Evolutionary conservation across 208 protist species (phyloP), one percentile per base, ranked within the genome.

Genomic region (Crithidia bombi): DNA sequence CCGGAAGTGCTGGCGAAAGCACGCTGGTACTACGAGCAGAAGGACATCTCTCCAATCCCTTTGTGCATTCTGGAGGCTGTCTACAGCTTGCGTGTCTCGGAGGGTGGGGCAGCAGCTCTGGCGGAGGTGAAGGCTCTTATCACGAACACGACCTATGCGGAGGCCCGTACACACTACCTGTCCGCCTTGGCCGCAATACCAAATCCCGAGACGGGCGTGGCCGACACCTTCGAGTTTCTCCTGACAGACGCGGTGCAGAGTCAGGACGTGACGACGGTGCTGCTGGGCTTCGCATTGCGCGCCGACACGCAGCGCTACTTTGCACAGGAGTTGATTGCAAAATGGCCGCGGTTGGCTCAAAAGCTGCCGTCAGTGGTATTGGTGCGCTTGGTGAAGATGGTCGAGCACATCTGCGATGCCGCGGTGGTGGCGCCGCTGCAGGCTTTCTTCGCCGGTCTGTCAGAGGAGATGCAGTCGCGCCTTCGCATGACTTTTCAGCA

Each of bases 241-340:
- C 70, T 95, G 12, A 91, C 86, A n/a, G 82, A 83, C 52, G 82
- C 84, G 44, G 82, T 92, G 28, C 81, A 75, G 35, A 73, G 74
- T 25, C 87, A 92, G 62, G 90, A 93, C 68, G 65, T 84, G 54
- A 32, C 80, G 14, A 81, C 75, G 39, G 41, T 96, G 11, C 55
- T 96, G 61, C 51, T 52, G 11, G 65, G 69, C 47, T 51, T 96
- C 19, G 84, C 78, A 15, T 26, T 64, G 6, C 76, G 73, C 33
- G 54, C 79, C 28, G 43, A 63, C 35, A 71, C 59, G 36, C 58
- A 65, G 23, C 57, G 26, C 15, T 0, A 35, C n/a, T 92, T 85
- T 63, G 78, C 59, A 15, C 30, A 72, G 9, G 75, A 86, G 65
- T 43, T 93, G 1, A 83, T 79, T 59, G 32, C 49, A 17, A 58